Evolutionary conservation across 441 rosid species (phyloP).

Genomic region (Pelargonium citronellum): DNA sequence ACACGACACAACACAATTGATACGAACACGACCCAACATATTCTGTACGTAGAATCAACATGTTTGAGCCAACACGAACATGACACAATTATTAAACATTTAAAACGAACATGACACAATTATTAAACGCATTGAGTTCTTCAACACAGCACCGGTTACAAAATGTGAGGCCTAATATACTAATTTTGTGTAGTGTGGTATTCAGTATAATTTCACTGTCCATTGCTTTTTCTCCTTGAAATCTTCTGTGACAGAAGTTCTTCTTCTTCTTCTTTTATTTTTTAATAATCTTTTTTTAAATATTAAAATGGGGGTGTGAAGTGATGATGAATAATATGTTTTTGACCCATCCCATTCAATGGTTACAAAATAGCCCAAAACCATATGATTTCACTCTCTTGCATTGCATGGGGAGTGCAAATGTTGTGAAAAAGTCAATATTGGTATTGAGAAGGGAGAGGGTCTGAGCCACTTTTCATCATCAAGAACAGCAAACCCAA

Average conservation of each 20-base stretch:
- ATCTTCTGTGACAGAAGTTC: background rate
- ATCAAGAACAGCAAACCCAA: conserved; percentile 1
- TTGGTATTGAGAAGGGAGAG: background rate
- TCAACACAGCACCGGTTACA: too few species aligned
- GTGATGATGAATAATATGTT: conserved; percentile 1
- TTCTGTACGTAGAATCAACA: too few species aligned
- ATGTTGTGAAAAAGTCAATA: background rate
- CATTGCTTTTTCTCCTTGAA: background rate
- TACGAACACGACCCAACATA: too few species aligned
- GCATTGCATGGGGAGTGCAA: background rate
- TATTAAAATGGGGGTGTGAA: background rate
- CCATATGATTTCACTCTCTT: conserved; percentile 3
- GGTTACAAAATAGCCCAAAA: background rate
- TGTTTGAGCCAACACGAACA: too few species aligned
- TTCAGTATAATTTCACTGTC: background rate
- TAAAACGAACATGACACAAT: too few species aligned
- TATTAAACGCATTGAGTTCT: too few species aligned
- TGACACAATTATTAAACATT: too few species aligned
- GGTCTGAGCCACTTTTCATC: background rate
- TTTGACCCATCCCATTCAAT: background rate
- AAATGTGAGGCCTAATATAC: too few species aligned
- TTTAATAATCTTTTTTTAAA: too few species aligned
- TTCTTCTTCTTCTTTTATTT: too few species aligned
- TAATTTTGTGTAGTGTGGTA: too few species aligned
- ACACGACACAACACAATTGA: too few species aligned